These are phyloP conservation scores for Triangularia verruculosa DNA, from an alignment of 2,329 filamentous ascomycete species.

Conservation along the genomic window DNA sequence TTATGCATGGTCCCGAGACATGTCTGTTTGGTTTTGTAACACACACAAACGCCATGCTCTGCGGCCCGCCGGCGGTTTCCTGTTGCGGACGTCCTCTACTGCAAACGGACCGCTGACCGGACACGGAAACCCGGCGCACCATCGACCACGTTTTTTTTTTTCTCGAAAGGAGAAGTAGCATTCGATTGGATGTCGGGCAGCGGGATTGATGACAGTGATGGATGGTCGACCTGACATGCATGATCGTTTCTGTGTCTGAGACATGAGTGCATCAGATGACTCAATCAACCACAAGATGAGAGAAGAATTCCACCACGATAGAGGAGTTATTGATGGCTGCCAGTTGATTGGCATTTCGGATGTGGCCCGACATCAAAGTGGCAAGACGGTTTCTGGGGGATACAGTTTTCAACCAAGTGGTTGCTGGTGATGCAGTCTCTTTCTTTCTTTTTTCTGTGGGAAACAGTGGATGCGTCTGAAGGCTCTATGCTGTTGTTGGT, in stretches of 20 bases:
- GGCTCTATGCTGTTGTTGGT: too few species aligned
- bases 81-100: not conserved
- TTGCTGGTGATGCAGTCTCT: not conserved
- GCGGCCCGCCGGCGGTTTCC: not conserved
- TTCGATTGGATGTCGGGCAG: not conserved
- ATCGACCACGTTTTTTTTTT: not conserved
- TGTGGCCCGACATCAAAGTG: not conserved
- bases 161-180: too few species aligned
- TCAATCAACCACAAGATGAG: not conserved
- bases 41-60: not conserved
- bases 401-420: not conserved
- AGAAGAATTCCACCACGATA: not conserved
- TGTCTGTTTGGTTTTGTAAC: not conserved
- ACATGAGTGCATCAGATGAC: not conserved
- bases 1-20: conserved; percentile 10
- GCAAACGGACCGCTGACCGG: not conserved
- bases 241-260: not conserved
- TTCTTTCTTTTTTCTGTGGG: not conserved
- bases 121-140: not conserved
- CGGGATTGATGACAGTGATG: not conserved
- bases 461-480: not conserved
- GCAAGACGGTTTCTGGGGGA: not conserved
- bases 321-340: not conserved
- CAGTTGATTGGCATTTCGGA: not conserved
- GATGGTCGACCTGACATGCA: not conserved